phyloP scores from a whole-genome alignment of 768 basidiomycete genomes.

The Mycena maculata region DNA sequence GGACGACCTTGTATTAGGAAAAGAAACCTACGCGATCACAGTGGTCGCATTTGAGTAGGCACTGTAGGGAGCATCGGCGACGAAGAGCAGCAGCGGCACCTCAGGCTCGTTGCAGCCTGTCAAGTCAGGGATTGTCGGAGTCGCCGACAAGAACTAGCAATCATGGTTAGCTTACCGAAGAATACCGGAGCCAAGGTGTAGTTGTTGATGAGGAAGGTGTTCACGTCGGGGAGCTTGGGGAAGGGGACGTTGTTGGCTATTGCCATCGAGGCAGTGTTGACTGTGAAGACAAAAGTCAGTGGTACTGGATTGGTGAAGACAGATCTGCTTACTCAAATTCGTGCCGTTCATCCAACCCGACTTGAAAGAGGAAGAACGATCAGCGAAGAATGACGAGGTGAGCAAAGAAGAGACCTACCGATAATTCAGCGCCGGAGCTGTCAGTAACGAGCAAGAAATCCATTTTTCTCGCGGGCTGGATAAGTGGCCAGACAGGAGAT shows the following conservation, averaged over 20 bases:
- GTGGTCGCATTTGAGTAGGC: conserved; percentile 21
- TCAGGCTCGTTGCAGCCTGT: conserved; percentile 23
- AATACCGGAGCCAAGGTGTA: conserved; percentile 17
- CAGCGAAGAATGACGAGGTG: conserved; percentile 4
- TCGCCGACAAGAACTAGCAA: background rate
- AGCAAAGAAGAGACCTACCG: conserved; percentile 7
- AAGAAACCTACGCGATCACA: conserved; percentile 4
- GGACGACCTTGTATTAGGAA: background rate
- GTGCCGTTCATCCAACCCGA: conserved; percentile 25
- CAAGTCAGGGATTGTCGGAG: conserved; percentile 6
- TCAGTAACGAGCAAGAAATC: conserved; percentile 20
- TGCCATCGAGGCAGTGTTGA: conserved; percentile 23
- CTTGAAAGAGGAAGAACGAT: conserved; percentile 8
- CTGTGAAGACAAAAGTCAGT: conserved; percentile 5
- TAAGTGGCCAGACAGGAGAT: conserved; percentile 18
- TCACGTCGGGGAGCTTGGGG: conserved; percentile 19
- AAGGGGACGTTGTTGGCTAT: conserved; percentile 18
- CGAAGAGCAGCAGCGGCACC: conserved; percentile 17
- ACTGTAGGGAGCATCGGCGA: conserved; percentile 21
- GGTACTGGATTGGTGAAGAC: background rate
- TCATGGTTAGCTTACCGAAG: too few species aligned
- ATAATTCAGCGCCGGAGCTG: too few species aligned
- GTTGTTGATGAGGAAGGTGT: conserved; percentile 23
- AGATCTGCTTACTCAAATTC: conserved; percentile 13
- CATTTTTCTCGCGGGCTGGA: conserved; percentile 20